These are phyloP conservation scores for Plicaturopsis crispa DNA, from an alignment of 768 basidiomycete species.

Conservation along the genomic window DNA sequence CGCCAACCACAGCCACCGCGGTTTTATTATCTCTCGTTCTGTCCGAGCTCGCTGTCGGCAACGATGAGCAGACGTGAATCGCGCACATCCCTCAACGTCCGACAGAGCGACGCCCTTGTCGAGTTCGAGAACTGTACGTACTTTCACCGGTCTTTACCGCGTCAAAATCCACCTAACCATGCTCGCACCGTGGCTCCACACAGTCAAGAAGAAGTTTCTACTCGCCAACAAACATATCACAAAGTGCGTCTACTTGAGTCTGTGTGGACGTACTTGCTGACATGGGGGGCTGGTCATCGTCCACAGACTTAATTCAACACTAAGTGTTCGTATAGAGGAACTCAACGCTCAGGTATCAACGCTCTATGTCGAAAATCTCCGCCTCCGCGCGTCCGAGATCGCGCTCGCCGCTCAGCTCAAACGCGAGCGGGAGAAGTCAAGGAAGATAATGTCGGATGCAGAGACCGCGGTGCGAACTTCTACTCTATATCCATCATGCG, in stretches of 20 bases:
- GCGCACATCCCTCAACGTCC: conserved; percentile 42
- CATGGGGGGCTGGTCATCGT: conserved; percentile 5
- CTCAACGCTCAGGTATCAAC: conserved; percentile 75
- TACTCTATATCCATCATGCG: conserved; percentile 8
- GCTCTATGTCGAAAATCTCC: conserved; percentile 79
- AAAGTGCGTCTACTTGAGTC: conserved; percentile 43
- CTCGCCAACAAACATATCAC: conserved; percentile 90
- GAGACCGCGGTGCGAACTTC: conserved; percentile 56
- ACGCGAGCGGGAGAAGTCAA: conserved; percentile 72
- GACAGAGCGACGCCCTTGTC: conserved; percentile 73
- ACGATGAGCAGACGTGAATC: conserved; percentile 27
- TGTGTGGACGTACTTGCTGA: conserved; percentile 3
- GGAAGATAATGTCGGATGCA: conserved; percentile 62
- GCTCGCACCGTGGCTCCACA: conserved; percentile 23
- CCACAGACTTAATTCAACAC: conserved; percentile 74
- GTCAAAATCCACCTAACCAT: conserved; percentile 10
- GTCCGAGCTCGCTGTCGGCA: conserved; percentile 13
- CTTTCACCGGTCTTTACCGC: conserved; percentile 15
- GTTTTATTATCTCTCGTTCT: too few relatives aligned
- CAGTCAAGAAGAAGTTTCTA: conserved; percentile 90
- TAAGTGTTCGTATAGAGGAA: conserved; percentile 80
- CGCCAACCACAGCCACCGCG: too few relatives aligned
- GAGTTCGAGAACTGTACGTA: conserved; percentile 82
- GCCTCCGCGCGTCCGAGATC: conserved; percentile 75
- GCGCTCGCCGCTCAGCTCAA: conserved; percentile 69